These are phyloP conservation scores for Penicillium atrosanguineum DNA, from an alignment of 495 filamentous ascomycete genomes.

Conservation along the genomic window DNA sequence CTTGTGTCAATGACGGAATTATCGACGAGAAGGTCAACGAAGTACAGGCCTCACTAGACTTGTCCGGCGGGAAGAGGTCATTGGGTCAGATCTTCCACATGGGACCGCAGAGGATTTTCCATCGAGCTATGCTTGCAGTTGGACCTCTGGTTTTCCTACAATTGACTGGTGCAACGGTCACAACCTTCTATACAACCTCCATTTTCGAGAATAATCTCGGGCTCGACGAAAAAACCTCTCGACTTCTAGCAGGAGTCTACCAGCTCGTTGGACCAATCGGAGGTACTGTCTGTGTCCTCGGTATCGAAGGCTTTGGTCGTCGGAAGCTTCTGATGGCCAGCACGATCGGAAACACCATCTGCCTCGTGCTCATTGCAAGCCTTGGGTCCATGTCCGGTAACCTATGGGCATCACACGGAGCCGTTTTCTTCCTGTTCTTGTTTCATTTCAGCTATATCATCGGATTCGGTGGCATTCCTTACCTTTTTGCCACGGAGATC, in stretches of 20 bases:
- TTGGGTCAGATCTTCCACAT: slow-evolving; percentile 16
- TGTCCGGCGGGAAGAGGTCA: slow-evolving; percentile 8
- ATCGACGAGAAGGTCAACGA: slow-evolving; percentile 19
- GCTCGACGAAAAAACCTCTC: slow-evolving; percentile 15
- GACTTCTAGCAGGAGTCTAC: slow-evolving; percentile 21
- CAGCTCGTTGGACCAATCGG: slow-evolving; percentile 20
- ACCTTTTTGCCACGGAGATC: slow-evolving; percentile 53
- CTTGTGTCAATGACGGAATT: slow-evolving; percentile 19
- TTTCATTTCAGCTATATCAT: slow-evolving; percentile 54
- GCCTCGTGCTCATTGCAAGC: slow-evolving; percentile 38
- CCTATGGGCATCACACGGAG: slow-evolving; percentile 16
- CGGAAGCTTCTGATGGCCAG: slow-evolving; percentile 19
- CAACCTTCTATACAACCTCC: slow-evolving; percentile 24
- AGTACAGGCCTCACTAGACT: slow-evolving; percentile 18
- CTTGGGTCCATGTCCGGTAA: slow-evolving; percentile 14
- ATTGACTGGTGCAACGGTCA: slow-evolving; percentile 24
- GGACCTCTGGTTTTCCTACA: slow-evolving; percentile 19
- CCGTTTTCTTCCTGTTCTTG: slow-evolving; percentile 50
- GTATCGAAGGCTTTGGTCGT: slow-evolving; percentile 21
- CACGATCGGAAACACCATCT: slow-evolving; percentile 38
- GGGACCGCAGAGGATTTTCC: slow-evolving; percentile 22
- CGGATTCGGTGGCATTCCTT: slow-evolving; percentile 54
- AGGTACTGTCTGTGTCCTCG: slow-evolving; percentile 18
- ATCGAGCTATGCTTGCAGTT: slow-evolving; percentile 21
- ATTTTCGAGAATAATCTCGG: slow-evolving; percentile 25